Evolutionary conservation across 805 yeast species (phyloP), one percentile per base, ranked within the genome.

Genomic region (Aciculoconidium aculeatum): DNA sequence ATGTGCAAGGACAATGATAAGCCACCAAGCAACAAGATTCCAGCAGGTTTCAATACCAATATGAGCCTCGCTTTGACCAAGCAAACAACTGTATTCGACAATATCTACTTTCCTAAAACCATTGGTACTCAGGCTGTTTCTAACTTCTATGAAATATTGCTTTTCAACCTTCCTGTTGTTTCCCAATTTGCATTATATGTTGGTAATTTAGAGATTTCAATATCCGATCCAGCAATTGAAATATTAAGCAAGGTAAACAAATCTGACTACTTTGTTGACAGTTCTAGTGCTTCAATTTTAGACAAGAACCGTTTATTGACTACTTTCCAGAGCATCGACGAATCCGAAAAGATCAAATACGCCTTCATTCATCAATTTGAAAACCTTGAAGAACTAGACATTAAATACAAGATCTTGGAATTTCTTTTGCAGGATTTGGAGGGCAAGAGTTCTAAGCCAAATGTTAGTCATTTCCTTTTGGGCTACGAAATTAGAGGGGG

Each of bases 161-260:
- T 83, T 14, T 75, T 77, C 51, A 72, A 82, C 37, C 55, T 87
- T n/a, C 72, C 86, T 0, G 58, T 82, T 7, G 67, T 88, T 13
- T 83, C 84, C 0, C 82, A 82, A 39, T 51, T 87, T 25, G 81
- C 92, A 0, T 55, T 87, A 11, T 85, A 84, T 45, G 75, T 81
- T 28, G 86, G 94, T 1, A 59, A 77, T 1, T 49, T 66, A 4
- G 64, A 75, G 34, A 37, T 56, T 7, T 43, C 55, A 1, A 56
- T 87, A 17, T 78, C 92, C 0, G 52, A 58, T 1, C 47, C 55
- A 3, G 61, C 90, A 0, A 49, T 87, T 11, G 47, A 58, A 8
- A 61, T 86, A 9, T 59, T 90, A 27, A 47, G 54, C 5, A 58
- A 58, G 29, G 56, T 86, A 5, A 60, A 81, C 0, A 41, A 49